Evolutionary conservation across 2,329 filamentous ascomycete species (phyloP).

Genomic region (Pseudogymnoascus verrucosus): DNA sequence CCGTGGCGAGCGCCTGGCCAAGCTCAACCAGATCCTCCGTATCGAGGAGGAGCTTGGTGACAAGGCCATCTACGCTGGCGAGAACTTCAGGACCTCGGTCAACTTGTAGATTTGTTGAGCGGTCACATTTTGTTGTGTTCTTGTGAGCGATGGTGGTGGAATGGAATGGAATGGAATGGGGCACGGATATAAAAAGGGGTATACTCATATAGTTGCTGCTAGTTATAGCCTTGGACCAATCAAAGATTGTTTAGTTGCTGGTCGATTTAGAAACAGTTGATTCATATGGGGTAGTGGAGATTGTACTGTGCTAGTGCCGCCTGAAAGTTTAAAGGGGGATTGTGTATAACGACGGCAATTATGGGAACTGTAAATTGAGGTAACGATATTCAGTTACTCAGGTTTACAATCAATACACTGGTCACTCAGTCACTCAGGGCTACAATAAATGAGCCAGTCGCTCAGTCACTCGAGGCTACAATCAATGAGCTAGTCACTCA

Average conservation of each 20-base stretch:
- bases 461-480: no score
- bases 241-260: not conserved
- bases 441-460: no score
- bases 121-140: constrained; percentile 7
- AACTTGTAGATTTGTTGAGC: constrained; percentile 57
- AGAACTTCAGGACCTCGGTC: constrained; percentile 84
- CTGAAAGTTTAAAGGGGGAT: no score
- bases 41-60: constrained; percentile 98
- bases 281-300: not conserved
- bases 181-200: not conserved
- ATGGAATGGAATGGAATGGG: not conserved
- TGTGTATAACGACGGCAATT: no score
- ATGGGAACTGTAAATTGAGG: no score
- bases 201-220: constrained; percentile 1
- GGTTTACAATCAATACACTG: no score
- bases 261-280: not conserved
- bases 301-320: not conserved
- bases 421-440: no score
- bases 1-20: constrained; percentile 95
- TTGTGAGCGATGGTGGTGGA: constrained; percentile 9
- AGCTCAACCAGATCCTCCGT: constrained; percentile 99
- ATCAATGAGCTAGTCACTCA: no score
- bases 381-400: no score
- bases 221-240: not conserved
- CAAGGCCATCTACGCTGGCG: constrained; percentile 84